Evolutionary conservation across 2,329 filamentous ascomycete species (phyloP).

Genomic region (Colletotrichum lindemuthianum): DNA sequence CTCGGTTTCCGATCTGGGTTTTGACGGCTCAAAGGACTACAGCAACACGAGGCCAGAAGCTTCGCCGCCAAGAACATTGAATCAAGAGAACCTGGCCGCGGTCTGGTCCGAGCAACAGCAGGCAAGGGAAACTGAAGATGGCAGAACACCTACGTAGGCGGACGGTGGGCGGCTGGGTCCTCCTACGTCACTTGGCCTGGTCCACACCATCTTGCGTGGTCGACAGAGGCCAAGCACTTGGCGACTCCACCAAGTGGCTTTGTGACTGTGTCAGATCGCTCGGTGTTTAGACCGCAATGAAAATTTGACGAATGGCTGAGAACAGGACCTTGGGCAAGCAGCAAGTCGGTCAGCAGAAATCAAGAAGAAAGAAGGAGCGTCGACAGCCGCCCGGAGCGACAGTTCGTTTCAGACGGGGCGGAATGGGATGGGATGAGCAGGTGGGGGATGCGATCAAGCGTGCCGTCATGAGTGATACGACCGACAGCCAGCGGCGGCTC

Average conservation of each 20-base stretch:
- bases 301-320: not conserved
- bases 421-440: conserved; percentile 7
- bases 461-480: not conserved
- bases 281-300: conserved; percentile 1
- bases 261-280: conserved; percentile 28
- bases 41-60: conserved; percentile 10
- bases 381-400: conserved; percentile 25
- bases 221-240: conserved; percentile 32
- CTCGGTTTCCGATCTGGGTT: conserved; percentile 11
- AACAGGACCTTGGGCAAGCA: not conserved
- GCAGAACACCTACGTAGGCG: not conserved
- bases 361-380: not conserved
- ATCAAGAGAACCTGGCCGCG: conserved; percentile 12
- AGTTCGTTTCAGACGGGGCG: conserved; percentile 3
- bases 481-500: conserved; percentile 14
- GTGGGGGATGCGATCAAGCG: not conserved
- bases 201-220: conserved; percentile 34
- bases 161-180: conserved; percentile 12
- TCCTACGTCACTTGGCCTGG: conserved; percentile 34
- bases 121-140: not conserved
- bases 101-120: conserved; percentile 20
- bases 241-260: conserved; percentile 26
- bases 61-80: conserved; percentile 24
- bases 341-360: not conserved
- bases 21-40: conserved; percentile 19